Evolutionary conservation across 345 rosid genomes (phyloP).

Genomic region (Pseudoturritis turrita): DNA sequence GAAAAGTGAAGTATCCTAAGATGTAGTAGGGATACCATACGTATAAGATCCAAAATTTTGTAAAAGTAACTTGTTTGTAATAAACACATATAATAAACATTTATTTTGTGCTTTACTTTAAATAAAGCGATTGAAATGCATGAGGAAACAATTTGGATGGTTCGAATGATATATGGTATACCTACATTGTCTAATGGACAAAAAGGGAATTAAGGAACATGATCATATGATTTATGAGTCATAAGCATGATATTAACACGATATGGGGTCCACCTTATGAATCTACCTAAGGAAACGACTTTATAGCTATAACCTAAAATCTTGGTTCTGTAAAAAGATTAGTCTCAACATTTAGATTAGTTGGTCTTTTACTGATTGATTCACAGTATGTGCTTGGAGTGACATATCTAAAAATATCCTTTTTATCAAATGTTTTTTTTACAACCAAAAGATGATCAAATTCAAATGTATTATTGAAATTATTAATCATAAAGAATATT

Average conservation of each 20-base stretch:
- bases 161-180: background rate
- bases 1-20: no score
- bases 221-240: conserved; percentile 26
- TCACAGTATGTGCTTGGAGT: background rate
- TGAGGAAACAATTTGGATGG: background rate
- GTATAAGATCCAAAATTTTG: no score
- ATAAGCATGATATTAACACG: conserved; percentile 19
- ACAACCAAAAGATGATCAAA: no score
- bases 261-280: conserved; percentile 6
- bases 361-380: background rate
- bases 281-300: background rate
- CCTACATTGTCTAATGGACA: background rate
- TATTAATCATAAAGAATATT: no score
- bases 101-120: no score
- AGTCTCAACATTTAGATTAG: background rate
- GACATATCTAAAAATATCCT: no score
- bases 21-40: no score
- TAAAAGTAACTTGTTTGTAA: no score
- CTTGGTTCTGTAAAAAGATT: background rate
- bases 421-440: no score
- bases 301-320: background rate
- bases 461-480: no score
- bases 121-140: background rate
- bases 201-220: conserved; percentile 11
- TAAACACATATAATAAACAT: no score